A percentile compares a stretch with the other conserved stretches of the same genome.
Evolutionary conservation across 805 yeast species (phyloP).

Genomic region (Kodamaea hsintzibuensis): DNA sequence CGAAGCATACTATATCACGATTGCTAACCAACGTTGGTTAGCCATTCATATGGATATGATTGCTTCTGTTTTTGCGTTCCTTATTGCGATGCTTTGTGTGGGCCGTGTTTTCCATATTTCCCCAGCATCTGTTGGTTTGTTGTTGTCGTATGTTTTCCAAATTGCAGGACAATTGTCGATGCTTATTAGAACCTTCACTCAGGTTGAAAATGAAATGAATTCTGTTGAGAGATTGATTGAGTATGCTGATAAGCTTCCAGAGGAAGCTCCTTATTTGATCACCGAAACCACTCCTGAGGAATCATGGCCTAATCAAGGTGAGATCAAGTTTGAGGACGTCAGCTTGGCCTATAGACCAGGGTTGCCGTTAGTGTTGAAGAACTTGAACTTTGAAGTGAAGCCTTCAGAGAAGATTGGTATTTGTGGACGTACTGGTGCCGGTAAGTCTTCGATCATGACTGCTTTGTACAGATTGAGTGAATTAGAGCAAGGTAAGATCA

Average conservation of each 20-base stretch:
- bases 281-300: slow-evolving; percentile 44
- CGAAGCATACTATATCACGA: slow-evolving; percentile 62
- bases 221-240: slow-evolving; percentile 71
- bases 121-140: slow-evolving; percentile 69
- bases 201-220: slow-evolving; percentile 75
- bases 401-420: slow-evolving; percentile 76
- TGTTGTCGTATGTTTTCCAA: slow-evolving; percentile 60
- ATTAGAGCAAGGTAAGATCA: slow-evolving; percentile 48
- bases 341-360: slow-evolving; percentile 59
- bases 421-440: slow-evolving; percentile 92
- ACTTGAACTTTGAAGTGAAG: slow-evolving; percentile 43
- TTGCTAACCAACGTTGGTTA: slow-evolving; percentile 75
- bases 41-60: slow-evolving; percentile 59
- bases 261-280: slow-evolving; percentile 64
- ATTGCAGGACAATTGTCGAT: slow-evolving; percentile 58
- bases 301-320: slow-evolving; percentile 53
- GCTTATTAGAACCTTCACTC: slow-evolving; percentile 65
- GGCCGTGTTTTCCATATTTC: slow-evolving; percentile 58
- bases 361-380: slow-evolving; percentile 57
- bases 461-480: slow-evolving; percentile 61
- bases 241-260: slow-evolving; percentile 60
- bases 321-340: slow-evolving; percentile 50
- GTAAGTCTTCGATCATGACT: slow-evolving; percentile 68
- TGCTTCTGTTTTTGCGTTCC: slow-evolving; percentile 51
- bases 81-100: slow-evolving; percentile 60